Base-by-base conservation (phyloP, 2,329 filamentous ascomycete species). In the Eutypa lata region DNA sequence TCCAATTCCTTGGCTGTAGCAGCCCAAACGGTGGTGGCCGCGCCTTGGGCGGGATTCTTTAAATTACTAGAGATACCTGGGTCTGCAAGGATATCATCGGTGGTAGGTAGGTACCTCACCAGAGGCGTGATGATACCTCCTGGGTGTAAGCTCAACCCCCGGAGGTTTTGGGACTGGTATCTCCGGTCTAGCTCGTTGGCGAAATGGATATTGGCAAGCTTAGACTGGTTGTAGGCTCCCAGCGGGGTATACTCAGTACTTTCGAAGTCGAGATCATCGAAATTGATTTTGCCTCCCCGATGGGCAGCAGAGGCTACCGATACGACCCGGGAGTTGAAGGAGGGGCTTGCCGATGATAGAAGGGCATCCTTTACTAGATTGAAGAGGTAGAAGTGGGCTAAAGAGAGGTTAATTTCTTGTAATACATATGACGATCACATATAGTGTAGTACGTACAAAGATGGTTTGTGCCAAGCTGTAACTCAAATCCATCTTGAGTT, bases 171-270 rank as follows among this genome's bases (percentile, higher is more conserved):
- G 0, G 61, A 24, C 2, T 73, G 76, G 56, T 79, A 82, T 0
- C 70, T 70, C 1, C 78, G 70, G 31, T 82, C 78, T 24, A 82
- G 70, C 52, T 80, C 71, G 53, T 76, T 79, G 3, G 78, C 74
- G 49, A 77, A 74, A 56, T 72, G 77, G 18, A 81, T 71, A 53
- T 77, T 80, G 13, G 80, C 78, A 0, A 72, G 71, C 57, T 83
- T 84, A 48, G 70, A 68, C 56, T 79, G 74, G 0, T 69, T 73
- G 53, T 83, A 83, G 0, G 75, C 68, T 1, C 51, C 38, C 51
- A 62, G 68, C 0, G 68, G 68, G 2, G 71, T 47, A 53, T 79
- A 77, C 6, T 54, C 61, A 13, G 31, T 51, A 5, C 62, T 57
- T 21, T 67, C 60, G 38, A 73, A 69, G 54, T 74, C 69, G 56